These are phyloP conservation scores for Stenocarpella maydis DNA, from an alignment of 2,329 filamentous ascomycete genomes.

Conservation along the genomic window DNA sequence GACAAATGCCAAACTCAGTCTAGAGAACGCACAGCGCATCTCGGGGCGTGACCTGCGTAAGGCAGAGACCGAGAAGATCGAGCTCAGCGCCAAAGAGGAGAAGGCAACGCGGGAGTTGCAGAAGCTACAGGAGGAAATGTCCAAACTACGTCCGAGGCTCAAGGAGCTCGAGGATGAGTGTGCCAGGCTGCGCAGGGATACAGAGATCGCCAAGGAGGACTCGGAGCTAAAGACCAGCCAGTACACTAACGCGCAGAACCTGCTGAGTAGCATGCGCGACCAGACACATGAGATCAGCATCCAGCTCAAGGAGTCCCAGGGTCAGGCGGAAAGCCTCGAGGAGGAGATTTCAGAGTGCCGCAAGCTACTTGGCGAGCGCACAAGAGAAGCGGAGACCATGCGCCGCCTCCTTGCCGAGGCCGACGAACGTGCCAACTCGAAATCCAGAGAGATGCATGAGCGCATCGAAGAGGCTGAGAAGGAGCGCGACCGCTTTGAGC, in stretches of 20 bases:
- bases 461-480: conserved; percentile 91
- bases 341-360: conserved; percentile 93
- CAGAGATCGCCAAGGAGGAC: conserved; percentile 76
- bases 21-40: conserved; percentile 81
- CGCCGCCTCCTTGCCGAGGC: conserved; percentile 85
- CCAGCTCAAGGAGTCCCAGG: conserved; percentile 89
- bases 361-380: conserved; percentile 84
- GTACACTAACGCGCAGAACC: conserved; percentile 82
- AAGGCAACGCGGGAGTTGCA: conserved; percentile 75
- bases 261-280: conserved; percentile 92
- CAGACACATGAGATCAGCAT: conserved; percentile 87
- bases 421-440: conserved; percentile 80
- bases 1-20: conserved; percentile 72
- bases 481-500: conserved; percentile 90
- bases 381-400: conserved; percentile 95
- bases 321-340: conserved; percentile 84
- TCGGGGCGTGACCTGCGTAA: conserved; percentile 80
- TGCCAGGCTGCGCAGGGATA: conserved; percentile 72
- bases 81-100: conserved; percentile 77
- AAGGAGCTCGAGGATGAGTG: conserved; percentile 78
- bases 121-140: conserved; percentile 75
- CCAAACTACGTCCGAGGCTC: conserved; percentile 68
- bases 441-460: conserved; percentile 87
- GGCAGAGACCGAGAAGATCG: conserved; percentile 80
- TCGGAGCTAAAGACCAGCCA: conserved; percentile 85